Conservation (phyloP, 768 basidiomycete genomes). For the Cyclocybe aegerita region DNA sequence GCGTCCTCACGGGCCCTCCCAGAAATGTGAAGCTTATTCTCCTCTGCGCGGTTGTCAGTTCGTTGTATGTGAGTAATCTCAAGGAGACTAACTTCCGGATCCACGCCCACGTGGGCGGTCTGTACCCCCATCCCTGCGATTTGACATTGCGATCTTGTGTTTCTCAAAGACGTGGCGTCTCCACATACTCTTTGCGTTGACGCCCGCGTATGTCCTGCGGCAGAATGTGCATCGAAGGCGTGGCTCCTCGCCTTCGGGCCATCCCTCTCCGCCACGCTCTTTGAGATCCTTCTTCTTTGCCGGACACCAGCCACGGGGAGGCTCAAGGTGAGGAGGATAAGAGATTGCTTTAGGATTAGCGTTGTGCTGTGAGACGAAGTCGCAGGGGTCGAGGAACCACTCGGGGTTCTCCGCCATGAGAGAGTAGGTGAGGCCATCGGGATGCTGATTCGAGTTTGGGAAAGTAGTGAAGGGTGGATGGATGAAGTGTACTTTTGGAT, state of each 20-base stretch:
- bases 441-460: conserved; percentile 57
- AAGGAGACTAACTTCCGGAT: conserved; percentile 55
- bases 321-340: conserved; percentile 78
- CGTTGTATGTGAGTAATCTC: conserved; percentile 1
- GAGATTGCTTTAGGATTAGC: conserved; percentile 54
- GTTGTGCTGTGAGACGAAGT: conserved; percentile 53
- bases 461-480: conserved; percentile 73
- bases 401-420: conserved; percentile 74
- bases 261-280: conserved; percentile 65
- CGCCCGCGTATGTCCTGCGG: conserved; percentile 78
- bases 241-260: conserved; percentile 82
- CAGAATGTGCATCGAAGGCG: conserved; percentile 83
- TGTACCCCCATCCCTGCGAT: conserved; percentile 64
- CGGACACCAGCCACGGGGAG: conserved; percentile 84
- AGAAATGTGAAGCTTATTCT: conserved; percentile 44
- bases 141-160: conserved; percentile 88
- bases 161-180: conserved; percentile 86
- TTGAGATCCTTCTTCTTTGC: conserved; percentile 81
- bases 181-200: conserved; percentile 93
- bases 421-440: conserved; percentile 70
- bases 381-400: conserved; percentile 74
- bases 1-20: conserved; percentile 29
- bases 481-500: conserved; percentile 67
- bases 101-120: conserved; percentile 65
- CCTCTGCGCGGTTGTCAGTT: conserved; percentile 40